phyloP scores from a whole-genome alignment of 208 protist genomes.

The Leishmania guyanensis region DNA sequence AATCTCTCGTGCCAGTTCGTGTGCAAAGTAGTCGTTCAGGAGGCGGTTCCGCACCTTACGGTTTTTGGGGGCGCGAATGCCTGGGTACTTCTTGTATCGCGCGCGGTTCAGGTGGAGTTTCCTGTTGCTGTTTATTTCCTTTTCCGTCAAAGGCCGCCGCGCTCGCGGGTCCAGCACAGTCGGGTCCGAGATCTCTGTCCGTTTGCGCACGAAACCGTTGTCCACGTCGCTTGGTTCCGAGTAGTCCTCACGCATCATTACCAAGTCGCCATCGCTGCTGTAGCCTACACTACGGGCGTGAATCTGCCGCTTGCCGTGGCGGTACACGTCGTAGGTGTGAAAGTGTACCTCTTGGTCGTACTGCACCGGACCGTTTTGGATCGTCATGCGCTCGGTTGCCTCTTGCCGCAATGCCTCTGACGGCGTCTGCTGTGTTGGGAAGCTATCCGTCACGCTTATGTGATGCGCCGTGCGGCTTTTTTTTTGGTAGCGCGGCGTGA shows the following conservation, averaged over 20 bases:
- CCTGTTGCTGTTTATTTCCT: conserved; percentile 43
- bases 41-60: conserved; percentile 80
- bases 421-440: conserved; percentile 38
- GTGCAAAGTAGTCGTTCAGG: conserved; percentile 82
- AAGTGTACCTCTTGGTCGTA: conserved; percentile 82
- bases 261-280: conserved; percentile 85
- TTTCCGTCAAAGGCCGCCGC: conserved; percentile 65
- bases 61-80: conserved; percentile 75
- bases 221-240: conserved; percentile 82
- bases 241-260: conserved; percentile 77
- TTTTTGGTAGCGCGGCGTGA: conserved; percentile 78
- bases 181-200: conserved; percentile 59
- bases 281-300: conserved; percentile 83
- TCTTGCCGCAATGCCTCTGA: conserved; percentile 55
- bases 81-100: conserved; percentile 87
- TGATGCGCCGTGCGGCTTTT: conserved; percentile 54
- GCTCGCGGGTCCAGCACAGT: conserved; percentile 81
- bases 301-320: conserved; percentile 75
- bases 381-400: conserved; percentile 64
- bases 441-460: conserved; percentile 76
- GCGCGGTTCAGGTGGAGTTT: conserved; percentile 51
- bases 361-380: conserved; percentile 59
- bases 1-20: conserved; percentile 51
- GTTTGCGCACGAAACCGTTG: conserved; percentile 48
- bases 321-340: conserved; percentile 87